Base-by-base conservation (phyloP, 1,139 yeast species). In the Lodderomyces elongisporus region DNA sequence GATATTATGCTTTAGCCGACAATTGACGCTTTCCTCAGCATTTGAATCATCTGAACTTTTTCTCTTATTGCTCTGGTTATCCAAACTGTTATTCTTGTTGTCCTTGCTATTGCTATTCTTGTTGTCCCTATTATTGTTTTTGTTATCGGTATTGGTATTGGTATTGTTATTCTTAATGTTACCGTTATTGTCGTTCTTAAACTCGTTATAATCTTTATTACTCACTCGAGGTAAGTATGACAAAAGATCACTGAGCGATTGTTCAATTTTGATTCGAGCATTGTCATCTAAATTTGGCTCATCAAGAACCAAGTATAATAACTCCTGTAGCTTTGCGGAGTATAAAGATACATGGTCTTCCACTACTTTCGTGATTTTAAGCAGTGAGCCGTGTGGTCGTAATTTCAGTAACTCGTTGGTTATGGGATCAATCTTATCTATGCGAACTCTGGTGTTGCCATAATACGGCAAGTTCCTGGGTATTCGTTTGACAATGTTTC, bases 361-460 rank as follows among this genome's bases (percentile, higher is more conserved):
- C 12, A 33, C 20, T 7, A 25, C 14, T 4, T 34, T 28, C 8
- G 27, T 27, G 12, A 39, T 37, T 2, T 37, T 28, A 2, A 34
- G 23, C 27, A 36, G 38, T 14, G 46, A 38, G 12, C 43, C 40
- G 34, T 59, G 67, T 7, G 66, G 65, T 20, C 47, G 51, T 17
- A 65, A 42, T 35, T 60, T 64, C 51, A 52, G 43, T 33, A 66
- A 49, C 31, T 61, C 66, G 16, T 47, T 38, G 15, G 54, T 38
- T 6, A 62, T 55, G 5, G 66, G 66, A 22, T 52, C 52, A 14
- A 32, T 35, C n/a, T 34, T 37, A 6, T 34, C 31, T 14, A 32
- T 32, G 12, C 7, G 17, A 14, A 12, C 25, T 13, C 14, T 18
- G 5, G 27, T 20, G 28, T 41, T 43, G 26, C 39, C 39, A 26